Base-by-base conservation (phyloP, 1,139 yeast genomes). In the Protomyces inundatus region DNA sequence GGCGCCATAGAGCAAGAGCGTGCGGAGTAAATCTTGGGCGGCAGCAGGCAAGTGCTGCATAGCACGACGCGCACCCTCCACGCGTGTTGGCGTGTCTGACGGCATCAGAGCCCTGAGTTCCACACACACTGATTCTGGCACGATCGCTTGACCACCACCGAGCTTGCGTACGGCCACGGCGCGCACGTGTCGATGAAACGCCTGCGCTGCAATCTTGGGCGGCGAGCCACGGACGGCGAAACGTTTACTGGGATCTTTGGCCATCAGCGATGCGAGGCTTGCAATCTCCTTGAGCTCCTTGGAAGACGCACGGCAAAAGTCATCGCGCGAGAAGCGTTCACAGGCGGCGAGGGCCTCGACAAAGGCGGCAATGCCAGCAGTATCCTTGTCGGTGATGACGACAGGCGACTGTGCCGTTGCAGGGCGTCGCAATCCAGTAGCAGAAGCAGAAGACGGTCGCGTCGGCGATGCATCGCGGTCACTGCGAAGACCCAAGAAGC, bases 181-280 rank as follows among this genome's bases (percentile, higher is more conserved):
- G 30, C 40, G 23, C 39, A 61, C 32, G 30, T 54, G 59, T n/a
- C 51, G 45, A 23, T 48, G 42, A 37, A 64, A 59, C 2, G 64
- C 64, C 6, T 60, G 61, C n/a, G 55, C 36, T 2, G 61, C 60
- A 14, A 64, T 54, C 35, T 64, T 64, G 6, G 64, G 32, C 14
- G 66, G 66, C 7, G 66, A 64, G 5, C 66, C 66, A 9, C 42
- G n/a, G 34, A 64, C 45, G 3, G 66, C 66, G 35, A 58, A 63
- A 32, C 36, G 23, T 45, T 63, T 63, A 23, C 36, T 50, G 30
- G 65, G 63, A 32, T 63, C 62, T 45, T 63, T 63, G 6, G 62
- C 54, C 40, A 57, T 40, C 51, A 57, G 35, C 14, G 35, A 34
- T 2, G 52, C 48, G 40, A 52, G 51, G 30, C 35, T 32, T 36